A percentile compares a stretch with the other conserved stretches of the same genome.
Evolutionary conservation across 306 rosid genomes (phyloP).

Genomic region (Fagus sylvatica): DNA sequence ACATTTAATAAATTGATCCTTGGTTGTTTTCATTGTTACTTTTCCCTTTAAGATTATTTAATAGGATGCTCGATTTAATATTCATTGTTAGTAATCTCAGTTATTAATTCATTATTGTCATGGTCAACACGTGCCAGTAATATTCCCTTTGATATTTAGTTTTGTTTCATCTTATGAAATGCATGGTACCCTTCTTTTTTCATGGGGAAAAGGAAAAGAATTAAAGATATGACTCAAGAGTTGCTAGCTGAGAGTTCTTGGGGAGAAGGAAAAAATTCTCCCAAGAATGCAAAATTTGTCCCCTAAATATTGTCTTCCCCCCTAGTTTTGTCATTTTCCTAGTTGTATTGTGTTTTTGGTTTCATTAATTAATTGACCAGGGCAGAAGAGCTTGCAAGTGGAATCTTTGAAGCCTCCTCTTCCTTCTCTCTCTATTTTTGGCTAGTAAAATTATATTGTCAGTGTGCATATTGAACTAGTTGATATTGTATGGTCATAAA

Average conservation of each 20-base stretch:
- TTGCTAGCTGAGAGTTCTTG: neutral
- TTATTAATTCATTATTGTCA: neutral
- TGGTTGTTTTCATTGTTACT: neutral
- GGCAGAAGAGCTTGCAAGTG: too few species aligned
- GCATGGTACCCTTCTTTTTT: too few species aligned
- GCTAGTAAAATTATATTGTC: neutral
- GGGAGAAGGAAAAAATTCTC: neutral
- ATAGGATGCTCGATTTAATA: neutral
- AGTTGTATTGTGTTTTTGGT: neutral
- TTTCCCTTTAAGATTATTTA: neutral
- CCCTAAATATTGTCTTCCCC: neutral
- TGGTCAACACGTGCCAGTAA: neutral
- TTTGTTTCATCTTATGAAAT: neutral
- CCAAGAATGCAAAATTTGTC: neutral
- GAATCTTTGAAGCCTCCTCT: neutral
- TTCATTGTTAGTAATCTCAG: neutral
- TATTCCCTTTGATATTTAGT: neutral
- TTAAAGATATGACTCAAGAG: neutral
- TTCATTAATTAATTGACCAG: neutral
- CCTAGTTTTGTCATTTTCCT: neutral
- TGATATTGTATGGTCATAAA: neutral
- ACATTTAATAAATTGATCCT: neutral
- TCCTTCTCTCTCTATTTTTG: too few species aligned
- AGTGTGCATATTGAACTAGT: neutral
- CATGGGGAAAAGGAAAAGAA: too few species aligned